These are phyloP conservation scores for Reutealis trisperma DNA, from an alignment of 345 rosid genomes.

Conservation along the genomic window DNA sequence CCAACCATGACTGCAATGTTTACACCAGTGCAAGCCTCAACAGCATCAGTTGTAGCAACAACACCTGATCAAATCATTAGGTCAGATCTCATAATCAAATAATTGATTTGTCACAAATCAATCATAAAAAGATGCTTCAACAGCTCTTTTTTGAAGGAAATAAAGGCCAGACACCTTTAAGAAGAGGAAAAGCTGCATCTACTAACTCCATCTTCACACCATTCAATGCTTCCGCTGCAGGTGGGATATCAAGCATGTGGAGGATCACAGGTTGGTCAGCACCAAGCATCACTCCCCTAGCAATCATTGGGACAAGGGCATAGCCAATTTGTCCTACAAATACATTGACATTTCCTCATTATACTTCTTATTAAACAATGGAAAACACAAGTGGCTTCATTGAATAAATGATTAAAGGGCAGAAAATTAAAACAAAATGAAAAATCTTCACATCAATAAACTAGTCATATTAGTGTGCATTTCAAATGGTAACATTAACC, in stretches of 20 bases:
- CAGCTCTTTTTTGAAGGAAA: not conserved
- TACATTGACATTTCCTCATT: slow-evolving; percentile 3
- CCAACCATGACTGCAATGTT: slow-evolving; percentile 96
- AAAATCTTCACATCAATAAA: not conserved
- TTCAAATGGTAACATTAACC: not conserved
- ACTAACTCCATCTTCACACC: slow-evolving; percentile 98
- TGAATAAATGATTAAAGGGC: too few relatives aligned
- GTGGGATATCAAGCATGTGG: slow-evolving; percentile 98
- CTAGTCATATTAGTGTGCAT: not conserved
- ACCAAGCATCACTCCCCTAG: slow-evolving; percentile 97
- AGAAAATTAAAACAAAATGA: too few relatives aligned
- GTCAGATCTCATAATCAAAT: slow-evolving; percentile 18
- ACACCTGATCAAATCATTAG: slow-evolving; percentile 56
- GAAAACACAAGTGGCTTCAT: not conserved
- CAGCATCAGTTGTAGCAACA: slow-evolving; percentile 93
- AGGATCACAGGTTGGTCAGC: slow-evolving; percentile 97
- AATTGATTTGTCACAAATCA: not conserved
- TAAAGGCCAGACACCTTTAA: slow-evolving; percentile 55
- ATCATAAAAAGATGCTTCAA: not conserved
- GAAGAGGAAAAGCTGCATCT: slow-evolving; percentile 98
- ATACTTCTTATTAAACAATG: not conserved
- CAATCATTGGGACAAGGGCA: slow-evolving; percentile 99
- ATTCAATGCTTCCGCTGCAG: slow-evolving; percentile 95
- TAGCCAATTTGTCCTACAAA: slow-evolving; percentile 96
- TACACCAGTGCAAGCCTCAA: slow-evolving; percentile 97